phyloP scores from a whole-genome alignment of 768 basidiomycete genomes.

The Termitomyces sp. region DNA sequence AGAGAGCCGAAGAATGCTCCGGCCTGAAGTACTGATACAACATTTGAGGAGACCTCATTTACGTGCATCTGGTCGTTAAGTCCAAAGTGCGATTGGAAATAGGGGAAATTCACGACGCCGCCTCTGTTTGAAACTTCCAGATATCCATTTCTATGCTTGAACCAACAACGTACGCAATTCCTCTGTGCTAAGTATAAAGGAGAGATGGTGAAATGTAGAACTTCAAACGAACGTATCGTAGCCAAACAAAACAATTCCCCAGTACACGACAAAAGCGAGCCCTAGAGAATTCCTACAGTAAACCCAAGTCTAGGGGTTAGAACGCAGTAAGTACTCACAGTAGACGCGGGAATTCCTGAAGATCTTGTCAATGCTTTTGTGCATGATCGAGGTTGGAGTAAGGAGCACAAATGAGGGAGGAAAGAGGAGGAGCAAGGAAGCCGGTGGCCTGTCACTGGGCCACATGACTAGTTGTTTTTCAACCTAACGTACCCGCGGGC shows the following conservation, averaged over 20 bases:
- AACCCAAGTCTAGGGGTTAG: background rate
- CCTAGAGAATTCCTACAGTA: constrained; percentile 6
- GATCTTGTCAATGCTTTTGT: background rate
- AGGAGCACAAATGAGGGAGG: no score
- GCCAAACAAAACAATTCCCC: constrained; percentile 22
- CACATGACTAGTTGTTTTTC: no score
- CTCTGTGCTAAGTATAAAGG: background rate
- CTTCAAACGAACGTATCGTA: constrained; percentile 20
- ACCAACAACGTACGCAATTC: constrained; percentile 16
- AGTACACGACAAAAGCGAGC: constrained; percentile 22
- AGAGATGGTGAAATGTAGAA: background rate
- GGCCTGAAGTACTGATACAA: no score
- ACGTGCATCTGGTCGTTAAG: constrained; percentile 34
- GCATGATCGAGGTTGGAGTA: background rate
- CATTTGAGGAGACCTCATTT: no score
- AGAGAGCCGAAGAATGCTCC: constrained; percentile 85
- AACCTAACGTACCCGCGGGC: no score
- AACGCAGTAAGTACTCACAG: no score
- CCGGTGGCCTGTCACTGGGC: no score
- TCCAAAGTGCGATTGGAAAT: constrained; percentile 64
- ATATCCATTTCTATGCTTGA: background rate
- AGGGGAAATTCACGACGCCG: constrained; percentile 26
- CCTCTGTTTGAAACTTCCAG: constrained; percentile 4
- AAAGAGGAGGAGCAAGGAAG: no score
- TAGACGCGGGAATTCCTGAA: constrained; percentile 20